Conservation (phyloP, 305 asterid species). For the Solanum hybrid region DNA sequence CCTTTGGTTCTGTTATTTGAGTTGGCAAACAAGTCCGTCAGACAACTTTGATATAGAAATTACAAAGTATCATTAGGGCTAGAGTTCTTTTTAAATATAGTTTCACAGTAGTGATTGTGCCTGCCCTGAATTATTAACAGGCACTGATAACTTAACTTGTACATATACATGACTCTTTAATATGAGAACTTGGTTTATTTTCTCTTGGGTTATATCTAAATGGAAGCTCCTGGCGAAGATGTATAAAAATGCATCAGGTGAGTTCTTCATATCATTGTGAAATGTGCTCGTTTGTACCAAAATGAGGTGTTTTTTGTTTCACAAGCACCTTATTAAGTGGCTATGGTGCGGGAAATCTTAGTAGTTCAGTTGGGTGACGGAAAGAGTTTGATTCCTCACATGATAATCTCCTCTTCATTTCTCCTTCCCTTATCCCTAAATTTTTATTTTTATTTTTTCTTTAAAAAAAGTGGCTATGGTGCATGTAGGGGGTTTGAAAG, state of each 20-base stretch:
- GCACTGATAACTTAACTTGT: constrained; percentile 28
- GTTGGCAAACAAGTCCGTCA: not conserved
- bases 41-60: constrained; percentile 4
- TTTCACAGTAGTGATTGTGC: constrained; percentile 22
- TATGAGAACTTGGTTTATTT: constrained; percentile 15
- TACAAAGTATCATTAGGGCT: constrained; percentile 9
- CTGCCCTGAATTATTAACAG: constrained; percentile 20
- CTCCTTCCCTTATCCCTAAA: too few relatives aligned
- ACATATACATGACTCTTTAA: constrained; percentile 22
- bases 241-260: not conserved
- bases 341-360: not conserved
- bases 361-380: not conserved
- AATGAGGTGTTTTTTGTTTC: not conserved
- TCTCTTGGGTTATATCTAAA: not conserved
- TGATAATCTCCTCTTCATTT: too few relatives aligned
- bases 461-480: too few relatives aligned
- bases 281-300: not conserved
- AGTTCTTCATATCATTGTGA: not conserved
- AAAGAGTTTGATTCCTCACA: not conserved
- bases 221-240: not conserved
- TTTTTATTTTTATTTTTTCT: too few relatives aligned
- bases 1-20: constrained; percentile 40
- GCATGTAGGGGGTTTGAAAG: not conserved
- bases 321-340: not conserved
- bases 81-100: constrained; percentile 5